phyloP scores from a whole-genome alignment of 2,329 filamentous ascomycete genomes.

The Exophiala sideris region DNA sequence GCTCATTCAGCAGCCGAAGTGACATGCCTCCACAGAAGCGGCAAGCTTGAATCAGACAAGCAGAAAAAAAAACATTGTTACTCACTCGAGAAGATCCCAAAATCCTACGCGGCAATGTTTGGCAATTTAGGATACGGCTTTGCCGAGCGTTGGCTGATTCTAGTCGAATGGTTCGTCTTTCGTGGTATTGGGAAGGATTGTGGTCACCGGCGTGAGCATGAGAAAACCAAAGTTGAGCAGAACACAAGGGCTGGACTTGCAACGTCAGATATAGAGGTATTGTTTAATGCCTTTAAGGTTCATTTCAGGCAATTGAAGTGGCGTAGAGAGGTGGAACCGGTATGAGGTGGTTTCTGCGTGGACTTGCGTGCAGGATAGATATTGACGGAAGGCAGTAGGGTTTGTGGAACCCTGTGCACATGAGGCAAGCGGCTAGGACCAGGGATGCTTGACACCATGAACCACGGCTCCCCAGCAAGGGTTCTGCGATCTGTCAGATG shows the following conservation, averaged over 20 bases:
- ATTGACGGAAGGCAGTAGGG: slow-evolving; percentile 10
- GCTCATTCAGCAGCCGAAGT: slow-evolving; percentile 5
- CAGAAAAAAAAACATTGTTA: not conserved
- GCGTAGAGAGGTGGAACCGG: slow-evolving; percentile 8
- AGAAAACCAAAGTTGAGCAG: not conserved
- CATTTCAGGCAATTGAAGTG: slow-evolving; percentile 8
- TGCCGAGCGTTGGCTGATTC: no score
- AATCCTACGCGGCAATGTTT: not conserved
- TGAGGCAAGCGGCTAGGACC: slow-evolving; percentile 6
- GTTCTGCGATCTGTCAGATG: slow-evolving; percentile 16
- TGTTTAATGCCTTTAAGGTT: slow-evolving; percentile 5
- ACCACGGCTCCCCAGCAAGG: slow-evolving; percentile 3
- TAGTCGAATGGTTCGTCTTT: no score
- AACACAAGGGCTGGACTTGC: slow-evolving; percentile 7
- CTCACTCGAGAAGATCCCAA: not conserved
- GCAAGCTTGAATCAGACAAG: not conserved
- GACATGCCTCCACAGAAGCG: slow-evolving; percentile 1
- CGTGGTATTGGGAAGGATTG: not conserved
- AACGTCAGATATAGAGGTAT: slow-evolving; percentile 16
- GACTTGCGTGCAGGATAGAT: not conserved
- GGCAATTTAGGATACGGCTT: no score
- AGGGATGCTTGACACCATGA: slow-evolving; percentile 1
- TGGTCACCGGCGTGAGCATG: not conserved
- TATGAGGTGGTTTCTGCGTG: slow-evolving; percentile 2
- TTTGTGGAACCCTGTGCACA: slow-evolving; percentile 9